A percentile compares a stretch with the other conserved stretches of the same genome.
phyloP scores from a whole-genome alignment of 176 grass and related monocot genomes.

The Puya raimondii region DNA sequence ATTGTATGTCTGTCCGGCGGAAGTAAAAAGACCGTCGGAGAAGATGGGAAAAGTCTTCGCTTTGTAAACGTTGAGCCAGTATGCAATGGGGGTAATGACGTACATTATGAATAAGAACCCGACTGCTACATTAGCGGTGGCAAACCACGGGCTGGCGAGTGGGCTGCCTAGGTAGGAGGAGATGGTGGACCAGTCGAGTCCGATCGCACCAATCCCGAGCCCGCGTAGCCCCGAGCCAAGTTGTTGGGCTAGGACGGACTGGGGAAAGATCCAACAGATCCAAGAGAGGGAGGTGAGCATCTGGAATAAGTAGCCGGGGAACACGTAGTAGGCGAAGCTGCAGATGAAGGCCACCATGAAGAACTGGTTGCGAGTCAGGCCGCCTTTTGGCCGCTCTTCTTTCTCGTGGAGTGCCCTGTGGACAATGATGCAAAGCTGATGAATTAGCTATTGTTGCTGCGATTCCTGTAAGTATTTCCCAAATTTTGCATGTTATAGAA shows the following conservation, averaged over 20 bases:
- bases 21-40: slow-evolving; percentile 62
- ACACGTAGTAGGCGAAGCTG: slow-evolving; percentile 76
- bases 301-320: slow-evolving; percentile 85
- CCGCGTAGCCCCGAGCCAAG: slow-evolving; percentile 66
- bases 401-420: slow-evolving; percentile 64
- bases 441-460: not conserved
- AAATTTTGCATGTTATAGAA: not conserved
- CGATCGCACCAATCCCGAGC: slow-evolving; percentile 59
- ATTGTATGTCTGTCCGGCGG: slow-evolving; percentile 52
- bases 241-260: slow-evolving; percentile 66
- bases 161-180: slow-evolving; percentile 85
- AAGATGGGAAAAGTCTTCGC: slow-evolving; percentile 80
- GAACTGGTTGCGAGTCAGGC: slow-evolving; percentile 77
- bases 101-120: slow-evolving; percentile 77
- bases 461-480: not conserved
- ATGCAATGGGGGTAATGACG: slow-evolving; percentile 46
- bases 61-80: slow-evolving; percentile 72
- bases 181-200: slow-evolving; percentile 71
- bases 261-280: slow-evolving; percentile 80
- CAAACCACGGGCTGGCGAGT: slow-evolving; percentile 94
- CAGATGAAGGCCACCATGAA: slow-evolving; percentile 67
- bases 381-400: slow-evolving; percentile 43
- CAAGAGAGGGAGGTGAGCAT: slow-evolving; percentile 94
- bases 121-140: slow-evolving; percentile 69
- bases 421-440: not conserved